Percentiles rank a stretch among this genome's conserved stretches.
These are phyloP conservation scores for Dactylonectria estremocensis DNA, from an alignment of 2,329 filamentous ascomycete species.

Conservation along the genomic window DNA sequence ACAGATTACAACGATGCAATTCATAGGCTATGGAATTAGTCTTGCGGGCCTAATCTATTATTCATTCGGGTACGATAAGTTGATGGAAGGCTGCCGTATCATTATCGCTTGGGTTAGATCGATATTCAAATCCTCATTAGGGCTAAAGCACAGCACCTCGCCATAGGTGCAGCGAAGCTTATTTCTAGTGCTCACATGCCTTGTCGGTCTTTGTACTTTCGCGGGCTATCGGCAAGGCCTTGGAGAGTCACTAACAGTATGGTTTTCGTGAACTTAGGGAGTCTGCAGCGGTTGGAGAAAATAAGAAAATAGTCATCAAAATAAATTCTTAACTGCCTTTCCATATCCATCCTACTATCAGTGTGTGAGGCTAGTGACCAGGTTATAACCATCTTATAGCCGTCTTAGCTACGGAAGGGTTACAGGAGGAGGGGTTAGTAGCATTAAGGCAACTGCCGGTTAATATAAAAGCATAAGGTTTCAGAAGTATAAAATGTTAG, in stretches of 20 bases:
- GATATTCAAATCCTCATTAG: neutral
- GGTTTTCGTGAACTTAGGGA: neutral
- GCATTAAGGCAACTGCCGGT: too few relatives aligned
- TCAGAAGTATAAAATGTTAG: too few relatives aligned
- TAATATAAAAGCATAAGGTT: too few relatives aligned
- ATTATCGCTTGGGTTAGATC: neutral
- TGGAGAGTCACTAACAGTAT: neutral
- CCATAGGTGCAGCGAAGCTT: neutral
- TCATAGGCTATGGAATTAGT: slow-evolving; percentile 82
- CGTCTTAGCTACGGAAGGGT: too few relatives aligned
- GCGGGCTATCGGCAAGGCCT: neutral
- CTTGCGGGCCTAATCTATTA: slow-evolving; percentile 64
- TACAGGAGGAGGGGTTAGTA: too few relatives aligned
- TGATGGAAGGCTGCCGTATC: slow-evolving; percentile 11
- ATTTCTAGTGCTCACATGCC: neutral
- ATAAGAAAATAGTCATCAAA: neutral
- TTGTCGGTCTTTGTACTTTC: neutral
- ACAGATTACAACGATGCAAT: slow-evolving; percentile 77
- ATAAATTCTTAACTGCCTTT: neutral
- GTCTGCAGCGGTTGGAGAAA: neutral
- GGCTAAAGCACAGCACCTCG: neutral
- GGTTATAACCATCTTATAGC: too few relatives aligned
- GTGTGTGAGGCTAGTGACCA: too few relatives aligned
- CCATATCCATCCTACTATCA: too few relatives aligned
- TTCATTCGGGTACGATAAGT: slow-evolving; percentile 55